phyloP scores from a whole-genome alignment of 2,329 filamentous ascomycete species.

The Dactylellina parvicollis region DNA sequence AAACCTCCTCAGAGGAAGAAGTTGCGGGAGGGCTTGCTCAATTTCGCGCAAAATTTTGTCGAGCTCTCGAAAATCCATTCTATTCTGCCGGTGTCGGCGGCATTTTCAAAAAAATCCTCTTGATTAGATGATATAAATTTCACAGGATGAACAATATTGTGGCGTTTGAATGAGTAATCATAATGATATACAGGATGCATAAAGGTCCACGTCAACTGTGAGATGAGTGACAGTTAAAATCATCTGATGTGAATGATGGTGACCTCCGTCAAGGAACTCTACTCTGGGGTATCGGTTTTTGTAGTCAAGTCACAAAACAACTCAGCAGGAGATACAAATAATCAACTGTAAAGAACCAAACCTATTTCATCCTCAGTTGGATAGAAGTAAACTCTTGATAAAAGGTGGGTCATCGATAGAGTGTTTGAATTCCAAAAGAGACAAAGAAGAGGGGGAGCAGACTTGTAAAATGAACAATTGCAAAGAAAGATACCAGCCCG shows the following conservation, averaged over 20 bases:
- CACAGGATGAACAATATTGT: not conserved
- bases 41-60: no score
- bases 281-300: not conserved
- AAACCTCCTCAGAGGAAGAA: no score
- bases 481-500: slow-evolving; percentile 36
- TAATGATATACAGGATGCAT: not conserved
- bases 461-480: slow-evolving; percentile 12
- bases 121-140: not conserved
- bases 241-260: not conserved
- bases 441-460: not conserved
- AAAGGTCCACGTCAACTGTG: not conserved
- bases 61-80: no score
- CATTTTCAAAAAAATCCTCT: no score
- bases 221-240: slow-evolving; percentile 3
- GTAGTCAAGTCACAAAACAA: not conserved
- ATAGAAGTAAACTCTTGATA: no score
- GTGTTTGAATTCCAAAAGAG: slow-evolving; percentile 1
- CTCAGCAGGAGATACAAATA: not conserved
- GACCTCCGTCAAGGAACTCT: not conserved
- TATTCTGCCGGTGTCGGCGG: no score
- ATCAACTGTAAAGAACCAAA: no score
- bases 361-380: no score
- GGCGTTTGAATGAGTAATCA: slow-evolving; percentile 6
- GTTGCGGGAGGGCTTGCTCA: no score
- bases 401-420: no score